Percentiles rank a stretch among this genome's conserved stretches.
Conservation (phyloP, 768 basidiomycete species). For the Udeniomyces megalosporus region DNA sequence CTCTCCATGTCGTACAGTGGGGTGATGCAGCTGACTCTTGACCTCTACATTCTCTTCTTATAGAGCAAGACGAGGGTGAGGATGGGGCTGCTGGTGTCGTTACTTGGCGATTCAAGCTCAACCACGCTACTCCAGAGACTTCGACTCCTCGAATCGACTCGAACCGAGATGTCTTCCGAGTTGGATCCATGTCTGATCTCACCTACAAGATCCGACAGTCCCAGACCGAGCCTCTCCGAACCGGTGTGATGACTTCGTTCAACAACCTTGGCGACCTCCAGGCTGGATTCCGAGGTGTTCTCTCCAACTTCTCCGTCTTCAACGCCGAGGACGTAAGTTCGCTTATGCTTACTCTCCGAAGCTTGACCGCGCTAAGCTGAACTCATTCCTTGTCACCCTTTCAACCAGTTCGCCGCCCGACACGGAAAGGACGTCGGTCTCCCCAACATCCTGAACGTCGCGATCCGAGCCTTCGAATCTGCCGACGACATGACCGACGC, state of each 20-base stretch:
- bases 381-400: conserved; percentile 46
- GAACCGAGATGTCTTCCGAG: conserved; percentile 48
- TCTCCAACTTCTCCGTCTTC: conserved; percentile 12
- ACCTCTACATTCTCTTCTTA: not conserved
- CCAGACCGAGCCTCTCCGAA: conserved; percentile 75
- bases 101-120: conserved; percentile 91
- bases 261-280: conserved; percentile 38
- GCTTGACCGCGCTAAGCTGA: no score
- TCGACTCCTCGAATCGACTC: conserved; percentile 31
- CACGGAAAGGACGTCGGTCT: conserved; percentile 57
- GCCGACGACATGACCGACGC: conserved; percentile 60
- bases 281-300: conserved; percentile 15
- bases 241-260: conserved; percentile 83
- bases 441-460: conserved; percentile 87
- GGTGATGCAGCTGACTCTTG: not conserved
- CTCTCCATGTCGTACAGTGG: not conserved
- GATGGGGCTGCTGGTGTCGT: conserved; percentile 64
- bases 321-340: conserved; percentile 11
- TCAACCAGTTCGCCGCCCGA: conserved; percentile 58
- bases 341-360: not conserved
- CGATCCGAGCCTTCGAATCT: conserved; percentile 71
- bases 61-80: conserved; percentile 85
- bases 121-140: conserved; percentile 46
- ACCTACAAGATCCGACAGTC: conserved; percentile 72
- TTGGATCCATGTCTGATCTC: conserved; percentile 88